Evolutionary conservation across 768 basidiomycete genomes (phyloP), one percentile per base, ranked within the genome.

Genomic region (Ramaria rubella): DNA sequence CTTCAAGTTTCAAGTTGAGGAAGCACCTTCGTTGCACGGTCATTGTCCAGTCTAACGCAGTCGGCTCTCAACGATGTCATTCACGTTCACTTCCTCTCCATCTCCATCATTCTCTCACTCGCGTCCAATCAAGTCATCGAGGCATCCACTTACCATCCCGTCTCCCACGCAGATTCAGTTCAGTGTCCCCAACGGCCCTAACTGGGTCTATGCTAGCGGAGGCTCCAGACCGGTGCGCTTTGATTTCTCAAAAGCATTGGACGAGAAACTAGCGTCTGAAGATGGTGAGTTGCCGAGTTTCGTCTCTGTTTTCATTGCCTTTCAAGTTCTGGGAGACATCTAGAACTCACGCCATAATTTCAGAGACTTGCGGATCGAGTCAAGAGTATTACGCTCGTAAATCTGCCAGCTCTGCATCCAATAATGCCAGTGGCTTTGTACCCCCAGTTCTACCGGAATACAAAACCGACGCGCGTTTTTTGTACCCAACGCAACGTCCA

Each of bases 311-410:
- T 23, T 23, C 31, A 23, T 19, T 31, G 49, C 21, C 5, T 36
- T 14, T 17, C 24, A 17, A 31, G 17, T 11, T 11, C n/a, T 17
- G 29, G 7, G 15, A 31, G 4, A 33, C 19, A 8, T n/a, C 29
- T 23, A 11, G 17, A 24, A 24, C 12, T 2, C 21, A 9, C 26
- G 6, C 23, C 24, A 5, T 30, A 24, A 26, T 33, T 51, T 36
- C 33, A 51, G 49, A 51, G 19, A 51, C 49, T 23, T 51, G 49
- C 34, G 49, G 49, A 5, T 51, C 49, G 5, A 51, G 30, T 51
- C 27, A 51, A 23, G 49, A 51, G 19, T 51, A 33, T 17, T 51
- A 51, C 24, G 49, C 49, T 23, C 29, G 30, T 23, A 51, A 51
- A 51, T 7, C 14, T 17, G 30, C 29, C 17, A 12, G 11, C 29